Percentiles rank a stretch among this genome's conserved stretches.
phyloP scores from a whole-genome alignment of 345 rosid species.

The Eucalyptus pauciflora region DNA sequence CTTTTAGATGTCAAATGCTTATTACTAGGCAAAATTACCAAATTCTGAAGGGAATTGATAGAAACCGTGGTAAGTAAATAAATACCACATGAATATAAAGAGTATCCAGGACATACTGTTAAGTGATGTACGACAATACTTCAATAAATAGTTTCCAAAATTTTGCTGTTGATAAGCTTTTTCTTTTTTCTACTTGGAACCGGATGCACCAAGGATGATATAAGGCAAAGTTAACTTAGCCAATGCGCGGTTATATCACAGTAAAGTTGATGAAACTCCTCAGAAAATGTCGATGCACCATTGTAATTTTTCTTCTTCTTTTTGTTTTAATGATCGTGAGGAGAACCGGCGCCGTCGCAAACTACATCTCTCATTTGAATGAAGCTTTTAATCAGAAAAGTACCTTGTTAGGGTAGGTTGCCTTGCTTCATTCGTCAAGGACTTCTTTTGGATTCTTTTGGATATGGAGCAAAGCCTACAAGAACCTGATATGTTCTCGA shows the following conservation, averaged over 20 bases:
- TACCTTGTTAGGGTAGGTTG: not conserved
- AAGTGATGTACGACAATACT: no score
- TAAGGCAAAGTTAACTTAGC: no score
- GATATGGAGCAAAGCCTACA: not conserved
- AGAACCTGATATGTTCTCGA: not conserved
- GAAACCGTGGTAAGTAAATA: no score
- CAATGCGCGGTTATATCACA: no score
- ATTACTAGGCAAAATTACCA: no score
- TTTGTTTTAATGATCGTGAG: not conserved
- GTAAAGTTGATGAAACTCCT: not conserved
- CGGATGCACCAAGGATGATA: no score
- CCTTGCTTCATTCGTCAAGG: not conserved
- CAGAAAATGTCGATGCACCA: not conserved
- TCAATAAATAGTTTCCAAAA: not conserved
- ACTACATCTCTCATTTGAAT: not conserved
- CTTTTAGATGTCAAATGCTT: no score
- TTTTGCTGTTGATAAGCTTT: not conserved
- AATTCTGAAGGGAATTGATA: no score
- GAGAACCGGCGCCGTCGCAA: not conserved
- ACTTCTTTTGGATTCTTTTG: not conserved
- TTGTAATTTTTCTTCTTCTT: not conserved
- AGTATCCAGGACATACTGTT: fast-evolving
- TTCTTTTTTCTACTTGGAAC: no score
- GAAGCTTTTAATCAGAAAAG: not conserved
- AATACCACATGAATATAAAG: no score